Base-by-base conservation (phyloP, 2,329 filamentous ascomycete species). In the Diplocarpon mali region DNA sequence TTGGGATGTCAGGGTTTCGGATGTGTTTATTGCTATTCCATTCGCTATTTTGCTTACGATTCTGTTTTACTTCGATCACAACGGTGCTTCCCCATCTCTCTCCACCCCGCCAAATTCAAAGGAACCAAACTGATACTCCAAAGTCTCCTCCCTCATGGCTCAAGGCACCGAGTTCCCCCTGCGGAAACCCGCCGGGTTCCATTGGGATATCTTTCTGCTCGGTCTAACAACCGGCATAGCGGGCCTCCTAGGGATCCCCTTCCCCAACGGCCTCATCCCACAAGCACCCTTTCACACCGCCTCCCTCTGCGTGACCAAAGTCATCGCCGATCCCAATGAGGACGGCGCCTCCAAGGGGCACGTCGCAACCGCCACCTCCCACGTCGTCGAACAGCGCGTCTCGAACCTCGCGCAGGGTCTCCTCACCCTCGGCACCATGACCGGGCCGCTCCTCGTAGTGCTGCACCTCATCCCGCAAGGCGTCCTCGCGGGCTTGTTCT, bases 21-120 rank as follows among this genome's bases (percentile, higher is more conserved):
- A 93, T 45, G 71, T 92, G 6, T 94, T 94, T 60, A 69, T 88
- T 35, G 87, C 88, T 1, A 74, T 93, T n/a, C 88, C 88, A 0
- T 94, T 94, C 65, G 87, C 85, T 0, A 59, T 93, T 29, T 68
- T 94, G 1, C 69, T 94, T 13, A 94, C 87, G 0, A 79, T 93
- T 16, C 66, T 94, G 4, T 94, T 94, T 61, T 93, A 83, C 68
- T 93, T 92, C 61, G 87, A 93, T 58, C 87, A 93, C 59, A 93
- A 92, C 55, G 82, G 82, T 85, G 67, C 49, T 67, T 39, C 31
- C 24, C 9, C 10, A 14, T 35, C 13, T 11, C 34, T 35, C 34
- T 35, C 11, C 9, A 5, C 15, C 13, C 14, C 15, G 15, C 14
- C 15, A 11, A 11, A 35, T 14, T 2, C 34, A 14, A 35, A 24